phyloP scores from a whole-genome alignment of 2,329 filamentous ascomycete species.

The Chrysoporthe deuterocubensis region DNA sequence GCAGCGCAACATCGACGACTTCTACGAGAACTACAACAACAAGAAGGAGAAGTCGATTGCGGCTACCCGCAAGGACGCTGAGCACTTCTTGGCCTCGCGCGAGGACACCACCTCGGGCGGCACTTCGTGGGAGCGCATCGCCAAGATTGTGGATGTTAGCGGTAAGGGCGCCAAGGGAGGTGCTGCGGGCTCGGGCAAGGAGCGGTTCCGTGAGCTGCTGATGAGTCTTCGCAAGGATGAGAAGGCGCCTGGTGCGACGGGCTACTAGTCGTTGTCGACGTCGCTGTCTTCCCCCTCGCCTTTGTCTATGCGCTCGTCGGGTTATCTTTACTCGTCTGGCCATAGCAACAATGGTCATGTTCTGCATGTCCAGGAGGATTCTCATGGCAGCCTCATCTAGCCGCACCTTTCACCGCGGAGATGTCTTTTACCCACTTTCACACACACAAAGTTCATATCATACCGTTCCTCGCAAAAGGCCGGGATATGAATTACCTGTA shows the following conservation, averaged over 20 bases:
- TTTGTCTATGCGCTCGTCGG: conserved; percentile 19
- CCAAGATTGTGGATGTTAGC: conserved; percentile 95
- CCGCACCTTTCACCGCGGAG: not conserved
- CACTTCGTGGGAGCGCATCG: conserved; percentile 98
- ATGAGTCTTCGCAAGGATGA: conserved; percentile 90
- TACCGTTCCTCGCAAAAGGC: not conserved
- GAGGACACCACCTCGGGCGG: conserved; percentile 94
- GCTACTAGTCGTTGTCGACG: conserved; percentile 36
- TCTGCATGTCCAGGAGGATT: conserved; percentile 26
- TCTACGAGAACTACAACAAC: conserved; percentile 99
- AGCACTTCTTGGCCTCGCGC: conserved; percentile 84
- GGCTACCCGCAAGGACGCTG: conserved; percentile 88
- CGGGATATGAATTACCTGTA: conserved; percentile 24
- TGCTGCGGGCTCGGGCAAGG: conserved; percentile 89
- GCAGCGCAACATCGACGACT: conserved; percentile 94
- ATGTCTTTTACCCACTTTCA: not conserved
- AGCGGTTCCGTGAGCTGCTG: conserved; percentile 91
- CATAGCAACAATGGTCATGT: not conserved
- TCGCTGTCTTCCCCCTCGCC: conserved; percentile 25
- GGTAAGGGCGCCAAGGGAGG: conserved; percentile 90
- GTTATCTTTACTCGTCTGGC: conserved; percentile 4
- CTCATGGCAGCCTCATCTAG: conserved; percentile 28
- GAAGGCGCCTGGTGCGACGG: conserved; percentile 72
- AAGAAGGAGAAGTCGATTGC: conserved; percentile 94
- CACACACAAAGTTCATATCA: conserved; percentile 2